These are phyloP conservation scores for Rubroboletus pulcherrimus DNA, from an alignment of 768 basidiomycete species.

Conservation along the genomic window DNA sequence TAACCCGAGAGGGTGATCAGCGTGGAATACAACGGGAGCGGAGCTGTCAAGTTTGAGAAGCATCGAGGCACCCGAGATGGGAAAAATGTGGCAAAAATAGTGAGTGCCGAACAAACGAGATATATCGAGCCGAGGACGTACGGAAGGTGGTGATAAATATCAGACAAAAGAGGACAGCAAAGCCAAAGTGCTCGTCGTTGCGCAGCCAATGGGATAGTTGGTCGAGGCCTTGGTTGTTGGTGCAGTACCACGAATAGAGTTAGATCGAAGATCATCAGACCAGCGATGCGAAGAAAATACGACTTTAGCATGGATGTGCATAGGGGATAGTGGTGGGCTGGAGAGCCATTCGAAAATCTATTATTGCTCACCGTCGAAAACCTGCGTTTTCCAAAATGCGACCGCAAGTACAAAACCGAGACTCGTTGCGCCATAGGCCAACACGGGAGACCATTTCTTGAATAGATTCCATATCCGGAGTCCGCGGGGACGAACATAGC, in stretches of 20 bases:
- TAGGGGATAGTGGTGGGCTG: neutral
- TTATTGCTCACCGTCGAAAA: constrained; percentile 68
- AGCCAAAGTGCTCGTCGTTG: constrained; percentile 67
- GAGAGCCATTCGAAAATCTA: neutral
- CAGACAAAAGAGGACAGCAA: constrained; percentile 73
- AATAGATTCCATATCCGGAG: constrained; percentile 57
- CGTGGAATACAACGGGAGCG: constrained; percentile 89
- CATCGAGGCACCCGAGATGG: constrained; percentile 4
- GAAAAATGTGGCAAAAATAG: neutral
- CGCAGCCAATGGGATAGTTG: constrained; percentile 75
- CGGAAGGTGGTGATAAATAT: constrained; percentile 88
- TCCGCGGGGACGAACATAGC: constrained; percentile 44
- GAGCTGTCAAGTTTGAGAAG: constrained; percentile 47
- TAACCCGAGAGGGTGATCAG: constrained; percentile 91
- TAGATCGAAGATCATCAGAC: neutral
- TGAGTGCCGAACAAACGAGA: constrained; percentile 9
- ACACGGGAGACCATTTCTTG: constrained; percentile 73
- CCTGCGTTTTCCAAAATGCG: constrained; percentile 75
- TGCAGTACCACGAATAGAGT: neutral
- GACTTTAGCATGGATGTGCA: neutral
- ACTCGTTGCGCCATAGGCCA: constrained; percentile 73
- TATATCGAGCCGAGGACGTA: constrained; percentile 38
- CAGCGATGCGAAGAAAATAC: neutral
- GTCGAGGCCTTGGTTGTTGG: constrained; percentile 62
- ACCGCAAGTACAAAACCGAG: constrained; percentile 78